Evolutionary conservation across 169 alveolate genomes (phyloP).

Genomic region (Amoebophrya sp.): DNA sequence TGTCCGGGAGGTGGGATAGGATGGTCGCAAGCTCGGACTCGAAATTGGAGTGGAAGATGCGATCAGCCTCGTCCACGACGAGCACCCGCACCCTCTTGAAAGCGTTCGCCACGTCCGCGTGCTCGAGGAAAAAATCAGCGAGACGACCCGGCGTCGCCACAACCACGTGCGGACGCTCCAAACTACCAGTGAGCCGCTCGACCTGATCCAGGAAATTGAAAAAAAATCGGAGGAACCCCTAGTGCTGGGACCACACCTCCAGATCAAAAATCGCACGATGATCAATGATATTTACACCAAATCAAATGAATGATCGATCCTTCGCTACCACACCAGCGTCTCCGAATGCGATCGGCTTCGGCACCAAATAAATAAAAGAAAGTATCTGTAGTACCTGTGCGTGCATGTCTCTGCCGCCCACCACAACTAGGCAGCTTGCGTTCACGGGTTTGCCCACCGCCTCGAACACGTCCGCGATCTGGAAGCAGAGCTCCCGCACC

Average conservation of each 20-base stretch:
- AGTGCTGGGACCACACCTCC: too few species aligned
- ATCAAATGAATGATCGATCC: too few species aligned
- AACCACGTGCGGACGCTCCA: conserved; percentile 84
- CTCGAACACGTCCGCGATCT: conserved; percentile 84
- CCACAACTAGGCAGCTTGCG: conserved; percentile 55
- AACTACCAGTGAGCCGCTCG: conserved; percentile 43
- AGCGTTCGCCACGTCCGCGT: conserved; percentile 35
- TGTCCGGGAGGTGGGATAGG: conserved; percentile 47
- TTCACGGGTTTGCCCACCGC: conserved; percentile 75
- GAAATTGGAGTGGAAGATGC: conserved; percentile 56
- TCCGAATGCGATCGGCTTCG: too few species aligned
- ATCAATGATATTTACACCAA: too few species aligned
- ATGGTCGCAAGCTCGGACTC: conserved; percentile 46
- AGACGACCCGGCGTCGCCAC: conserved; percentile 96
- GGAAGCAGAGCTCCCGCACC: conserved; percentile 87
- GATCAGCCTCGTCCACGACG: conserved; percentile 91
- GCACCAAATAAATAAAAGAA: too few species aligned
- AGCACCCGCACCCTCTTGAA: conserved; percentile 60
- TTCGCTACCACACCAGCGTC: too few species aligned
- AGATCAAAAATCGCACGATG: too few species aligned
- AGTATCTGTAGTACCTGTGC: conserved; percentile 42
- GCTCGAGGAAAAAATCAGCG: conserved; percentile 53
- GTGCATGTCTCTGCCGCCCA: conserved; percentile 80
- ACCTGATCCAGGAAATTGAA: too few species aligned
- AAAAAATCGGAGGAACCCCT: too few species aligned